Evolutionary conservation across 2,329 filamentous ascomycete genomes (phyloP).

Genomic region (Paecilomyces sp.): DNA sequence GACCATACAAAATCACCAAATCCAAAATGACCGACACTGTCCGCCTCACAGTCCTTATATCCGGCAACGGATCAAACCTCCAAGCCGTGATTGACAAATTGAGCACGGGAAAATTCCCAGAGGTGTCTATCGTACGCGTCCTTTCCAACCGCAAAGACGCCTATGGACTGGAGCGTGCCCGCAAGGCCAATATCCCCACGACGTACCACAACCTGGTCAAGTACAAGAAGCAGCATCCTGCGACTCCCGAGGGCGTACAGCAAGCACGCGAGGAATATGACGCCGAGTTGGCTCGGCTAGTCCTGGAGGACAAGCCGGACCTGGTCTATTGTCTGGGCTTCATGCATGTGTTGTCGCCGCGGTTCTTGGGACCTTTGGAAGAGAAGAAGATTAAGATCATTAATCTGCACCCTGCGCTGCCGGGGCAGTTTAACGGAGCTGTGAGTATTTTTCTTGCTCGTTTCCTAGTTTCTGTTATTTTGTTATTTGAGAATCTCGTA

Average conservation of each 20-base stretch:
- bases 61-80: conserved; percentile 69
- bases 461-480: background rate
- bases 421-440: conserved; percentile 68
- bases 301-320: conserved; percentile 60
- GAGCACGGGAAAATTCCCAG: conserved; percentile 41
- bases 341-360: conserved; percentile 72
- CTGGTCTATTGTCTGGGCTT: conserved; percentile 77
- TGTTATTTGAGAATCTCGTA: background rate
- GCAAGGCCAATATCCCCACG: conserved; percentile 58
- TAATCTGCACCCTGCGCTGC: conserved; percentile 73
- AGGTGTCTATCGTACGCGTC: conserved; percentile 53
- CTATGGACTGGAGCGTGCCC: conserved; percentile 57
- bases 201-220: conserved; percentile 75
- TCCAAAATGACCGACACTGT: conserved; percentile 14
- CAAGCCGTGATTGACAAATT: conserved; percentile 66
- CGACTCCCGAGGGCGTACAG: conserved; percentile 42
- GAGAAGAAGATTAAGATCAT: conserved; percentile 61
- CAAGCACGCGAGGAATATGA: conserved; percentile 63
- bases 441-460: conserved; percentile 20
- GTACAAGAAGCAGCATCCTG: conserved; percentile 63
- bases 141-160: conserved; percentile 60
- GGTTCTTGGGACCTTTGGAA: conserved; percentile 63
- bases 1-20: background rate
- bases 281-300: conserved; percentile 61
- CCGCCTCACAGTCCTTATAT: conserved; percentile 62